A percentile compares a stretch with the other conserved stretches of the same genome.
These are phyloP conservation scores for Escovopsis weberi DNA, from an alignment of 2,329 filamentous ascomycete species.

Conservation along the genomic window DNA sequence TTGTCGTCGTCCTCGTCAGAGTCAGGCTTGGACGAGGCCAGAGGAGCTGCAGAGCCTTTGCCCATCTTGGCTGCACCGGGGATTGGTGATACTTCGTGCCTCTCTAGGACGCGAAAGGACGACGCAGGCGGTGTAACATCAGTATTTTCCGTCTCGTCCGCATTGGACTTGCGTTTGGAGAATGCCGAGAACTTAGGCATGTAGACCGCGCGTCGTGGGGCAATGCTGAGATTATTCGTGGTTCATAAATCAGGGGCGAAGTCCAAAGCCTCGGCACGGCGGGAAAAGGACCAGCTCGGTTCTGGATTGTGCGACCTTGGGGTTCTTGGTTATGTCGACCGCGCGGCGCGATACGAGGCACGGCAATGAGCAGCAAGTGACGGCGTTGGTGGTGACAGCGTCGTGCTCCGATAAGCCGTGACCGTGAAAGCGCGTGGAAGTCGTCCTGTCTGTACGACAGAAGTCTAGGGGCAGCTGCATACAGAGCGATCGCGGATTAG, in stretches of 20 bases:
- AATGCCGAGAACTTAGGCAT: conserved; percentile 52
- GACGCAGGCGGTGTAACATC: conserved; percentile 27
- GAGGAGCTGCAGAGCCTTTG: conserved; percentile 19
- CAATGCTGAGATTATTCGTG: conserved; percentile 10
- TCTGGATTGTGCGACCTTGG: conserved; percentile 2
- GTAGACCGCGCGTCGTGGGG: conserved; percentile 21
- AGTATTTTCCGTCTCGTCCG: conserved; percentile 38
- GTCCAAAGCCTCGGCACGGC: neutral
- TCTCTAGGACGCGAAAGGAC: conserved; percentile 45
- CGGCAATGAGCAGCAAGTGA: conserved; percentile 1
- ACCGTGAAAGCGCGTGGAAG: conserved; percentile 2
- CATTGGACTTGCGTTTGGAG: conserved; percentile 44
- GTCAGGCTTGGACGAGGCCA: conserved; percentile 18
- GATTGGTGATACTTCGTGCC: conserved; percentile 29
- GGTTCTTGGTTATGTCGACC: conserved; percentile 1
- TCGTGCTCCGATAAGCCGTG: conserved; percentile 3
- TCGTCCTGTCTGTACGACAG: conserved; percentile 6
- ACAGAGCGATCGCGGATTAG: conserved; percentile 3
- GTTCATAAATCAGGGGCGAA: conserved; percentile 10
- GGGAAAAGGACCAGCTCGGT: conserved; percentile 1
- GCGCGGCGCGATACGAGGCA: conserved; percentile 5
- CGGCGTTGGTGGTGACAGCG: neutral
- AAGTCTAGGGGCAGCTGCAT: conserved; percentile 4
- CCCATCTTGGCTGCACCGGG: conserved; percentile 33
- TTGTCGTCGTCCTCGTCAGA: conserved; percentile 37